Conservation (phyloP, 805 yeast species). For the Candida maesae region DNA sequence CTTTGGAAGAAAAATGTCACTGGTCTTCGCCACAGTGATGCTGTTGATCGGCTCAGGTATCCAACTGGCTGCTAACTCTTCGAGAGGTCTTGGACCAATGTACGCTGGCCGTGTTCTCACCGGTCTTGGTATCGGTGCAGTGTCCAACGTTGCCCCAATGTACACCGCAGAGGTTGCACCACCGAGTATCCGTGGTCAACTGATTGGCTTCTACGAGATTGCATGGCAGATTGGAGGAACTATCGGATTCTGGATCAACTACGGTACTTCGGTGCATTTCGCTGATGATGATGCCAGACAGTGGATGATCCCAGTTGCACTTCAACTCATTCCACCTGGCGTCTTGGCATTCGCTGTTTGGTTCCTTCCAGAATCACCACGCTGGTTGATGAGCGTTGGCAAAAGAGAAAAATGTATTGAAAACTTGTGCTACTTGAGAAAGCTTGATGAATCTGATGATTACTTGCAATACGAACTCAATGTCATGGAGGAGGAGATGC, state of each 20-base stretch:
- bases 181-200: constrained; percentile 42
- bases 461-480: constrained; percentile 40
- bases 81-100: constrained; percentile 39
- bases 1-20: constrained; percentile 38
- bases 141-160: constrained; percentile 47
- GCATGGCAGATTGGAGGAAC: constrained; percentile 36
- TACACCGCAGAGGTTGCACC: constrained; percentile 47
- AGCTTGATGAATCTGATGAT: constrained; percentile 34
- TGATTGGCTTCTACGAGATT: constrained; percentile 44
- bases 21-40: constrained; percentile 37
- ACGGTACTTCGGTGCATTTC: constrained; percentile 15
- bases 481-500: constrained; percentile 27
- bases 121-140: constrained; percentile 51
- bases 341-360: constrained; percentile 37
- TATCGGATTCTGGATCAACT: constrained; percentile 21
- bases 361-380: constrained; percentile 42
- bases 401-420: constrained; percentile 32
- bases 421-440: constrained; percentile 36
- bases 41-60: constrained; percentile 43
- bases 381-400: constrained; percentile 38
- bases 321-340: constrained; percentile 44
- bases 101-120: constrained; percentile 49
- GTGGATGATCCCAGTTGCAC: constrained; percentile 47
- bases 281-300: constrained; percentile 33
- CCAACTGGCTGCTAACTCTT: constrained; percentile 28